Base-by-base conservation (phyloP, 163 green algal species). In the Chlorella variabilis region DNA sequence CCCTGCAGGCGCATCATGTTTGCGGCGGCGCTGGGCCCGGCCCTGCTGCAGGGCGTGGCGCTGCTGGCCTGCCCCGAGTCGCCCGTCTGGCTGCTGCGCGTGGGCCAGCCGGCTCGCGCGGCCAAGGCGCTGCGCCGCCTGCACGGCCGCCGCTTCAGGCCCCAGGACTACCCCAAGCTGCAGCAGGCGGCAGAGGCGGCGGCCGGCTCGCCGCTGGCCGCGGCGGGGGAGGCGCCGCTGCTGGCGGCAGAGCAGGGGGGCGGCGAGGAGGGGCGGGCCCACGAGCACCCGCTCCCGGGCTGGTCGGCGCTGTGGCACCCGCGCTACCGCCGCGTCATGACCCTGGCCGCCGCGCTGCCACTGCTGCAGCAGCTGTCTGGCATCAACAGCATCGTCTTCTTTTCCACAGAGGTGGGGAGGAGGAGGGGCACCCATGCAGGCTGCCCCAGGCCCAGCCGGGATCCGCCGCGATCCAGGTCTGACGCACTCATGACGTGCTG, bases 71-170 rank as follows among this genome's bases (percentile, higher is more conserved):
- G 80, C 54, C 90, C 90, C 9, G 91, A 94, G 85, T 88, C 79
- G 8, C 91, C 90, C 3, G 80, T 90, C 33, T 94, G 89, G 89
- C 87, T 94, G 75, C 56, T 90, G 31, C 86, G 84, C 75, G 76
- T 31, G 36, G 88, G 85, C 0, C 58, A 68, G 8, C 68, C 56
- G 27, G 71, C 80, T 0, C 77, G 49, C 9, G 91, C 91, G 3
- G 67, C 42, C 15, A 23, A 27, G 18, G 84, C 84, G 0, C 83
- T 79, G 42, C 62, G 67, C 17, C 42, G 67, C 70, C 65, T 87
- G 27, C 82, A 87, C 49, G 82, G 82, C 38, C 27, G 23, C 38
- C 18, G 21, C 34, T 71, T 81, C 21, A 27, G 39, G 18, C 59
- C 42, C 4, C 34, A 56, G n/a, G 73, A 80, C 73, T 63, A 76